Base-by-base conservation (phyloP, 2,329 filamentous ascomycete species). In the Penicillium freii region DNA sequence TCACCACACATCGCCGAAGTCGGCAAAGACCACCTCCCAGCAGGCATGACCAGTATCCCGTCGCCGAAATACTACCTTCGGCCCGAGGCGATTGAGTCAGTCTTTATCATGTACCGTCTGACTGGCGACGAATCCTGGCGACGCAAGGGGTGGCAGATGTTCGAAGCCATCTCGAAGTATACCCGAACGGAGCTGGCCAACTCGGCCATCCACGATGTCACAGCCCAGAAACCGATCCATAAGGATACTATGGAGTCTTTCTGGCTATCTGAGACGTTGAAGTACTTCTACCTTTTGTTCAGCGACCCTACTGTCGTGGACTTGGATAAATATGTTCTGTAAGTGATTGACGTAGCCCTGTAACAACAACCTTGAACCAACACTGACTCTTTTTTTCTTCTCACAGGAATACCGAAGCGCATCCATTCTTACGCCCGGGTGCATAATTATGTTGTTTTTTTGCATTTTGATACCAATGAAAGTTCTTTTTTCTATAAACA, bases 51-150 rank as follows among this genome's bases (percentile, higher is more conserved):
- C 10, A 70, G 69, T 33, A 74, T 80, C 39, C 61, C 63, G 1
- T 66, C 66, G 11, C 67, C 72, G 3, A 69, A 75, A 54, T 80
- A 78, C 61, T 70, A 75, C 33, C 64, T 80, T 69, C 69, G 77
- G 8, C 89, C 89, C 21, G 90, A 93, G 74, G 89, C 89, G 2
- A 91, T 93, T 53, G 90, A 93, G 76, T 89, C 86, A 15, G 84
- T 94, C 5, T 93, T 91, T 72, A 83, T 91, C 69, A 84, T 93
- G 79, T 91, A 88, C 71, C 84, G 89, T 56, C 79, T 90, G 57
- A 91, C 88, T 0, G 89, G 88, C 27, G 84, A 90, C 61, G 64
- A 78, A 1, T 76, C 79, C 48, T 88, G 86, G 81, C 84, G 84
- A 68, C 82, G 88, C 57, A 85, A 85, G 69, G 89, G 87, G 1